Evolutionary conservation across 1,284 basidiomycete genomes (phyloP).

Genomic region (Tilletiaria anomala): DNA sequence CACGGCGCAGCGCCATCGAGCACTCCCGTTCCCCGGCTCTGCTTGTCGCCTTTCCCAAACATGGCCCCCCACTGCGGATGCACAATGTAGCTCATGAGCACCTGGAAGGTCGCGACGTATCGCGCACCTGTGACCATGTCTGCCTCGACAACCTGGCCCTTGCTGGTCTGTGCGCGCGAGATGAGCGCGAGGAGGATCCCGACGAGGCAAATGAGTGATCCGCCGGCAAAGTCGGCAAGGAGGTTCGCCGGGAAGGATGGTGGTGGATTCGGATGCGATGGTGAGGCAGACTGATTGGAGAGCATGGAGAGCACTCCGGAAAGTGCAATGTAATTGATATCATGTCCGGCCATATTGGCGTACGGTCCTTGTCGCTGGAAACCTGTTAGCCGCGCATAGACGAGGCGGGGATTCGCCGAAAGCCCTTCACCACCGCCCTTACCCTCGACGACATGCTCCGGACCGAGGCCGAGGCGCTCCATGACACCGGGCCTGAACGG

Average conservation of each 20-base stretch:
- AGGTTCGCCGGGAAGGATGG: conserved; percentile 62
- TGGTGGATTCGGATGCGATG: no score
- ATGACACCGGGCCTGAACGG: conserved; percentile 69
- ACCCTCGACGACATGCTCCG: conserved; percentile 48
- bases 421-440: no score
- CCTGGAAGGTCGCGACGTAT: conserved; percentile 58
- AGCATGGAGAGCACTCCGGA: conserved; percentile 54
- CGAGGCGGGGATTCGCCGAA: conserved; percentile 22
- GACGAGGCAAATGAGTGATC: conserved; percentile 56
- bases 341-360: conserved; percentile 47
- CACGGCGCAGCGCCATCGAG: conserved; percentile 68
- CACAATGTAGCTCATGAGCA: conserved; percentile 44
- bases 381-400: conserved; percentile 39
- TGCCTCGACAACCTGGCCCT: conserved; percentile 58
- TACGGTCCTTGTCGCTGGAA: conserved; percentile 34
- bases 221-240: conserved; percentile 67
- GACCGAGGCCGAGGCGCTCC: conserved; percentile 61
- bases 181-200: conserved; percentile 63
- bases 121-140: conserved; percentile 72
- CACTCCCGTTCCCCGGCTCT: conserved; percentile 42
- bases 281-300: no score
- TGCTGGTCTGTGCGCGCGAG: conserved; percentile 50
- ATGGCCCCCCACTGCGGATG: conserved; percentile 40
- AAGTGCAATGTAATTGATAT: conserved; percentile 71
- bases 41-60: conserved; percentile 44